Base-by-base conservation (phyloP, 1,284 basidiomycete species). In the Ceratobasidium sp. region DNA sequence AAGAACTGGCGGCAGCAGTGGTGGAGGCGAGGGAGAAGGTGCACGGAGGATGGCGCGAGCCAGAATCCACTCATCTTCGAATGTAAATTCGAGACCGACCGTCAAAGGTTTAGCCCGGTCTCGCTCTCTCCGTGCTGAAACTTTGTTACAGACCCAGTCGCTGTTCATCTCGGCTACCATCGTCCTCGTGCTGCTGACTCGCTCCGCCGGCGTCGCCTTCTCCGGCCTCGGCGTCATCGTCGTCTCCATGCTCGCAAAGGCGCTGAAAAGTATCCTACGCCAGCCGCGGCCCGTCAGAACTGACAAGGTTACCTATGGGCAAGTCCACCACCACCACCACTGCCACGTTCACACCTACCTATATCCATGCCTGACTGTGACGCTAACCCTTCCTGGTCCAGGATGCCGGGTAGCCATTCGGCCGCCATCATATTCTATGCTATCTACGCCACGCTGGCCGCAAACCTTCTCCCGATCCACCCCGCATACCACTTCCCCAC, bases 391-490 rank as follows among this genome's bases (percentile, higher is more conserved):
- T n/a, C n/a, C n/a, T n/a, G n/a, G n/a, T n/a, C n/a, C 14, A 93
- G 93, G 2, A 95, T 96, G 93, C 94, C 94, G 2, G 93, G 91
- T 66, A 96, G 94, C 1, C 94, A 96, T 80, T 91, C 93, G 3
- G 91, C 92, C 2, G 84, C 86, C 0, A 91, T 93, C 75, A 85
- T 87, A 0, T 95, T 87, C 81, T 93, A 88, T 79, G 87, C 88
- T 18, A 83, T 86, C 7, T 95, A 91, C 78, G 85, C 91, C 47
- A 78, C 85, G 23, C 84, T 94, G 11, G 87, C 89, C 8, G 87
- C 86, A 77, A 35, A 82, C 49, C 82, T 84, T 79, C 82, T 91
- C 52, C 87, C 89, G 38, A 49, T 85, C 70, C 83, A 86, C 82
- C 75, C 86, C 80, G 81, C 84, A 66, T 77, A 88, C 75, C 78